phyloP scores from a whole-genome alignment of 106 monocot genomes.

The Acanthochlamys bracteata region DNA sequence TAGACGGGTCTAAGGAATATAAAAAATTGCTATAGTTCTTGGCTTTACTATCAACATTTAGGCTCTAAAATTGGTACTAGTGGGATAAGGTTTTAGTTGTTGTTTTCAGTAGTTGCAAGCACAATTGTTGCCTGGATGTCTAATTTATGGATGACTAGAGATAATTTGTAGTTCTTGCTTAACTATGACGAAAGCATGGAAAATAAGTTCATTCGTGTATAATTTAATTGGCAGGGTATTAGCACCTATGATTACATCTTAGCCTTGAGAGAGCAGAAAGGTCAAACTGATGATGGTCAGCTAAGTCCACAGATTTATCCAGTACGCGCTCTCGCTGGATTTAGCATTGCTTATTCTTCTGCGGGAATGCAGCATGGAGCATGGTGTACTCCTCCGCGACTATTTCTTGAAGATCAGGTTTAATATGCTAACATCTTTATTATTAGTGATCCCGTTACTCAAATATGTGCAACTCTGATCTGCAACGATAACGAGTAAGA shows the following conservation, averaged over 20 bases:
- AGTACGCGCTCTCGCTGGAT: conserved; percentile 70
- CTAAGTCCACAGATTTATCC: conserved; percentile 88
- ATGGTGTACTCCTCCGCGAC: conserved; percentile 90
- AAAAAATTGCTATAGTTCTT: too few relatives aligned
- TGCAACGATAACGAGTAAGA: neutral
- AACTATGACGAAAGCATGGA: neutral
- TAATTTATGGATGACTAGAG: too few relatives aligned
- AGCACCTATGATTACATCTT: conserved; percentile 96
- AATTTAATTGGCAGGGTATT: conserved; percentile 51
- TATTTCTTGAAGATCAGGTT: conserved; percentile 92
- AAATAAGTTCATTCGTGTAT: neutral
- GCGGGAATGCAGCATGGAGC: conserved; percentile 49
- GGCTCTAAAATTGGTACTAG: too few relatives aligned
- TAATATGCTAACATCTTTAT: neutral
- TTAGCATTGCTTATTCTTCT: conserved; percentile 89
- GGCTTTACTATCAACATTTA: too few relatives aligned
- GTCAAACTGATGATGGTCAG: conserved; percentile 37
- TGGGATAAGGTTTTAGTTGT: too few relatives aligned
- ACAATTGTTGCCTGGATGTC: too few relatives aligned
- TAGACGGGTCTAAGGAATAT: too few relatives aligned
- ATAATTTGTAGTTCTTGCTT: too few relatives aligned
- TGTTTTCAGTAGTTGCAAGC: too few relatives aligned
- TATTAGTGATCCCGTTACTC: neutral
- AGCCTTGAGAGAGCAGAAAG: conserved; percentile 73
- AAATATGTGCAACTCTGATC: neutral